phyloP scores from a whole-genome alignment of 2,329 filamentous ascomycete genomes.

The Apiospora hydei region DNA sequence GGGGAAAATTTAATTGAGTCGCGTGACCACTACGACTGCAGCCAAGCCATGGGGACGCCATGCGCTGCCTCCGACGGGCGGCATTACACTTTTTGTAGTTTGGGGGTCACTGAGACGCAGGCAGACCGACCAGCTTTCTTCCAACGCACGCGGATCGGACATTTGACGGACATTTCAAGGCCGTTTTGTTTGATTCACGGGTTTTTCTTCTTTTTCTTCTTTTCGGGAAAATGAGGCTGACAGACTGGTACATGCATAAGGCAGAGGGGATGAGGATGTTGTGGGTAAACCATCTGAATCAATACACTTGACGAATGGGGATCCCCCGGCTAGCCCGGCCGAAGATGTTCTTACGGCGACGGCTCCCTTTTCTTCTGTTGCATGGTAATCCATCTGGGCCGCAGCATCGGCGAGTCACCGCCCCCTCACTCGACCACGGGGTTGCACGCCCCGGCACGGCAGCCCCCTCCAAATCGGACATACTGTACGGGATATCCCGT shows the following conservation, averaged over 20 bases:
- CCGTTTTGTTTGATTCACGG: background rate
- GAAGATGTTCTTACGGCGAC: background rate
- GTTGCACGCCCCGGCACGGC: background rate
- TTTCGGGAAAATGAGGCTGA: background rate
- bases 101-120: background rate
- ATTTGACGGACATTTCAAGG: background rate
- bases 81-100: background rate
- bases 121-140: background rate
- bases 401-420: background rate
- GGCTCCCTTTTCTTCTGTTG: background rate
- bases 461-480: background rate
- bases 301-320: background rate
- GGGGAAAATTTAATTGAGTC: background rate
- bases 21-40: conserved; percentile 11
- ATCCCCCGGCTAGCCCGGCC: background rate
- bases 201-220: background rate
- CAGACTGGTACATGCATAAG: background rate
- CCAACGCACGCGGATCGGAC: background rate
- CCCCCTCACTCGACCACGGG: background rate
- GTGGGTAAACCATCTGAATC: background rate
- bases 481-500: background rate
- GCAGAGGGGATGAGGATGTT: background rate
- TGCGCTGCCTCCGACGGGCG: background rate
- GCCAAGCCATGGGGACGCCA: conserved; percentile 6
- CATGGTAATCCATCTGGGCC: background rate